Evolutionary conservation across 2,329 filamentous ascomycete genomes (phyloP).

Genomic region (Ceratocystis colombiana): DNA sequence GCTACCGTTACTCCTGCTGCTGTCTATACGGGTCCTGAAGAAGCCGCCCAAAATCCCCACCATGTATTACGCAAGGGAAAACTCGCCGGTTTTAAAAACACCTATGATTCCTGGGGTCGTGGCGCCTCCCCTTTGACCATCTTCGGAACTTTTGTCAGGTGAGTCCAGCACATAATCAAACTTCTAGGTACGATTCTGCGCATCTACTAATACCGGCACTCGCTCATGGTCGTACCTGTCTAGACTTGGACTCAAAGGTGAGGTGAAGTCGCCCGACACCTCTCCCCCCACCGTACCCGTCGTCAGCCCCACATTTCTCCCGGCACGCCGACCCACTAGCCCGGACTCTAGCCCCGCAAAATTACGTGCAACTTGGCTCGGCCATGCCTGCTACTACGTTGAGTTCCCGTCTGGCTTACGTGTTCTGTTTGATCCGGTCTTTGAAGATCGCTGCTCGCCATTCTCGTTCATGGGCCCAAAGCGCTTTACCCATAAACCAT

Average conservation of each 20-base stretch:
- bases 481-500: conserved; percentile 68
- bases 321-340: conserved; percentile 40
- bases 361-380: conserved; percentile 84
- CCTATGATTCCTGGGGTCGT: conserved; percentile 39
- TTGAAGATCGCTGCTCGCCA: conserved; percentile 77
- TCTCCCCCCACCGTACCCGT: conserved; percentile 57
- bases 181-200: too few species aligned
- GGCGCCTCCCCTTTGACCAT: conserved; percentile 21
- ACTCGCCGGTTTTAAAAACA: conserved; percentile 41
- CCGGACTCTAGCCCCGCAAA: conserved; percentile 36
- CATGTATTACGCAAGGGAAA: conserved; percentile 35
- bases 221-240: too few species aligned
- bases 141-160: conserved; percentile 18
- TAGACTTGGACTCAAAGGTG: conserved; percentile 36
- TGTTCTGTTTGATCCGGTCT: conserved; percentile 88
- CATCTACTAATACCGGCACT: too few species aligned
- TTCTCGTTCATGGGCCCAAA: conserved; percentile 60
- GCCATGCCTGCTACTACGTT: conserved; percentile 86
- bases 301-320: conserved; percentile 55
- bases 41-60: conserved; percentile 34
- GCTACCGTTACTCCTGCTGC: conserved; percentile 28
- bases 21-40: conserved; percentile 28
- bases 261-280: conserved; percentile 46
- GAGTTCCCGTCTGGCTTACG: conserved; percentile 80
- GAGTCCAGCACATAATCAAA: conserved; percentile 4